Evolutionary conservation across 148 eudicot species (phyloP), one percentile per base, ranked within the genome.

Genomic region (Rhododendron vialii): DNA sequence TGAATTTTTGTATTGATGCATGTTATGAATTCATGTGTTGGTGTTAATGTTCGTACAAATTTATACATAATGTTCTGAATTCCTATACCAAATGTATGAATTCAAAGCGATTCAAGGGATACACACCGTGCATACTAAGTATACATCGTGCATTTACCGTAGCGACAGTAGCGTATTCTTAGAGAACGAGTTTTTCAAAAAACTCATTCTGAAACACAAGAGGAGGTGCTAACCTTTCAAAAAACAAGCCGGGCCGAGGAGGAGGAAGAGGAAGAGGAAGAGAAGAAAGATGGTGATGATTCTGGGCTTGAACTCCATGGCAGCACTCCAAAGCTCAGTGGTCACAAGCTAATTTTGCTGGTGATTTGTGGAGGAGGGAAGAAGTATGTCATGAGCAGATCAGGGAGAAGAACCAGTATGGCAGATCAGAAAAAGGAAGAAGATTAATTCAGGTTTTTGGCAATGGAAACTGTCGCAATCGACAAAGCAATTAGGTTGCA

Each of bases 391-490:
- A 45, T 50, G 11, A 18, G 35, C 33, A 45, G 24, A 47, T 78
- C n/a, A 43, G 74, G n/a, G 69, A 41, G 45, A 78, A 87, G 81
- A 78, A 83, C 47, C 41, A 71, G 38, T 30, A 50, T 57, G 47
- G 81, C 79, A 18, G 5, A 82, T n/a, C 8, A 45, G 67, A 15
- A 63, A 22, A 76, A 9, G 15, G 22, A 4, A 77, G 48, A 26
- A 82, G 28, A 41, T 48, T 71, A 15, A 35, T 26, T 41, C 71
- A 53, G 43, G 55, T 77, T 82, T 6, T 86, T 86, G 79, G 85
- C 63, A 73, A 84, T 84, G 87, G 83, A 81, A 83, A 48, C 55
- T 22, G 82, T 90, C 89, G 33, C 80, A 74, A 85, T 90, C 92
- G 18, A 7, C 77, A 89, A 88, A 87, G 90, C 90, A 73, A 85